Conservation (phyloP, 345 rosid species). For the Pelargonium nanum region DNA sequence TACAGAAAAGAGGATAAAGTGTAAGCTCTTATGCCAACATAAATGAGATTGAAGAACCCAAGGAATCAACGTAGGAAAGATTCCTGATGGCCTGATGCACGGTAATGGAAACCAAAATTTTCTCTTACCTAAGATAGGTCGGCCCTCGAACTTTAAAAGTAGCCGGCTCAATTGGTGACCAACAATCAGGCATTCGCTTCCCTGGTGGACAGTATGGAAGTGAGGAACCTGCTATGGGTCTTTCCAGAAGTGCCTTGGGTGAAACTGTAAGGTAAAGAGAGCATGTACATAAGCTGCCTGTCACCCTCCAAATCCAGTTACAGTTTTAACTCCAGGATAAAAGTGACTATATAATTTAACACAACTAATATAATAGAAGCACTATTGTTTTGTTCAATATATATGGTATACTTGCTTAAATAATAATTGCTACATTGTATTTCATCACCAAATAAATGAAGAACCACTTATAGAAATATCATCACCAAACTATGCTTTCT, state of each 20-base stretch:
- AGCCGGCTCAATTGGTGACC: constrained; percentile 45
- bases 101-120: not conserved
- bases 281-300: not conserved
- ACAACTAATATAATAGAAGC: not conserved
- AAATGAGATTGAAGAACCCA: no score
- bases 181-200: constrained; percentile 40
- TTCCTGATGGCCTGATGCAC: no score
- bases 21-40: no score
- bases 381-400: not conserved
- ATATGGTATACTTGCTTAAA: not conserved
- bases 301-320: not conserved
- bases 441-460: no score
- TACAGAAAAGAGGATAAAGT: no score
- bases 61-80: no score
- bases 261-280: constrained; percentile 42
- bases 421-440: no score
- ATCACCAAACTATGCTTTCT: not conserved
- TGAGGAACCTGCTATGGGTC: constrained; percentile 47
- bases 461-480: no score
- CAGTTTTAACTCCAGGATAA: no score
- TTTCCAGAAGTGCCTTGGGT: constrained; percentile 45
- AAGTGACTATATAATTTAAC: no score
- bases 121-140: constrained; percentile 40
- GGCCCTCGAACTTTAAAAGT: constrained; percentile 40
- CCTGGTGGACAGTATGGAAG: constrained; percentile 37